Evolutionary conservation across 2,329 filamentous ascomycete genomes (phyloP).

Genomic region (Fusarium coffeatum): DNA sequence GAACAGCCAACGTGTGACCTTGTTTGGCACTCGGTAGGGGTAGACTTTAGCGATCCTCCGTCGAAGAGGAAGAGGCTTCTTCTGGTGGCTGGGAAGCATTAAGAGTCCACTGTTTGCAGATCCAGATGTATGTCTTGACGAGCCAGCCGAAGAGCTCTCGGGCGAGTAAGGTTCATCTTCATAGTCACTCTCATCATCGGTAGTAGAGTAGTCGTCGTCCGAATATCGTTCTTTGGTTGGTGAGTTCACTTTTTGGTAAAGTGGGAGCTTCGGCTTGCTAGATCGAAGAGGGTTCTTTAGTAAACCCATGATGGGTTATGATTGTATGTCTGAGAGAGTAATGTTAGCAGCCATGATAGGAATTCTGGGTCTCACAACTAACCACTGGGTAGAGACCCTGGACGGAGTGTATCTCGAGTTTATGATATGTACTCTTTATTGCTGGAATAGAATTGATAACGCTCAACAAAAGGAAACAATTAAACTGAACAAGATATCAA

Average conservation of each 20-base stretch:
- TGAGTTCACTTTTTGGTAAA: conserved; percentile 60
- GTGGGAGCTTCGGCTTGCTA: conserved; percentile 61
- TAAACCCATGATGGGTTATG: conserved; percentile 59
- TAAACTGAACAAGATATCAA: background rate
- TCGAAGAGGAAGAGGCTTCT: conserved; percentile 33
- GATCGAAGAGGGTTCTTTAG: conserved; percentile 61
- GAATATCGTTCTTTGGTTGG: conserved; percentile 64
- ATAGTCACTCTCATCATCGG: conserved; percentile 60
- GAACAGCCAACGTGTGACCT: conserved; percentile 82
- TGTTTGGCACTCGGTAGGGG: conserved; percentile 75
- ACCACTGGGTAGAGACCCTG: conserved; percentile 21
- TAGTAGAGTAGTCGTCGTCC: conserved; percentile 61
- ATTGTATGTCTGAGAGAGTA: conserved; percentile 13
- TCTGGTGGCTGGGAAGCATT: conserved; percentile 57
- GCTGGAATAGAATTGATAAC: background rate
- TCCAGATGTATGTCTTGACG: conserved; percentile 66
- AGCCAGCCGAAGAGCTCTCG: conserved; percentile 58
- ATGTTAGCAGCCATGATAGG: conserved; percentile 15
- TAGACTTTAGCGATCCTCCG: conserved; percentile 46
- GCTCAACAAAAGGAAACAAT: background rate
- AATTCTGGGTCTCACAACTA: conserved; percentile 20
- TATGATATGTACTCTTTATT: background rate
- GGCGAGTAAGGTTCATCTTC: conserved; percentile 57
- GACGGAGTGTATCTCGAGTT: conserved; percentile 20
- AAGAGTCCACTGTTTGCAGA: conserved; percentile 57